Evolutionary conservation across 2,329 filamentous ascomycete genomes (phyloP).

Genomic region (Clarireedia monteithiana): DNA sequence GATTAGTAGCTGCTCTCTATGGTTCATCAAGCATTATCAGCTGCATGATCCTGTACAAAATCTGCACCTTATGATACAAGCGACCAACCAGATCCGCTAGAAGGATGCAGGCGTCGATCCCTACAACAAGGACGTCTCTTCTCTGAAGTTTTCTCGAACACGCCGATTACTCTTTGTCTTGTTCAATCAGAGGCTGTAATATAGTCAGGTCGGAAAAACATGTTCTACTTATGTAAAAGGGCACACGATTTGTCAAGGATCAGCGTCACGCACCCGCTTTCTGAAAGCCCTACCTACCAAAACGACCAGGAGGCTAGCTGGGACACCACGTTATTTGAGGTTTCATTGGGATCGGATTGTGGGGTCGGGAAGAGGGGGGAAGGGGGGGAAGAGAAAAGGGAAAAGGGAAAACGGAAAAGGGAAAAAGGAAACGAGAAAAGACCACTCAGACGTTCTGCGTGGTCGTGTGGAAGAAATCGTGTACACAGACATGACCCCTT

Average conservation of each 20-base stretch:
- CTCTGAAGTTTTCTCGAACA: no score
- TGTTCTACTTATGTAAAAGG: no score
- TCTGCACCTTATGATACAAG: no score
- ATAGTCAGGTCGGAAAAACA: no score
- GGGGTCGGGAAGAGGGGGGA: background rate
- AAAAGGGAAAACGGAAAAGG: background rate
- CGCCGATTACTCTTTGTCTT: background rate
- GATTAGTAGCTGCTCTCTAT: no score
- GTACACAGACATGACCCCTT: no score
- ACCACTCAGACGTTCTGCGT: background rate
- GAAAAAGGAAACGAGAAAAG: background rate
- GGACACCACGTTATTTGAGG: conserved; percentile 5
- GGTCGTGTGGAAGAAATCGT: no score
- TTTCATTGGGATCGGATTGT: conserved; percentile 3
- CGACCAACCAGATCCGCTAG: no score
- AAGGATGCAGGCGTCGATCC: no score
- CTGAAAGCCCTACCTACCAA: background rate
- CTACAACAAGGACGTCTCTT: no score
- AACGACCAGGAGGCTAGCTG: background rate
- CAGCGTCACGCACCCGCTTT: conserved; percentile 1
- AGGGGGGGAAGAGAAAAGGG: background rate
- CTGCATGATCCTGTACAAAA: no score
- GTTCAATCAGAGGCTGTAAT: background rate
- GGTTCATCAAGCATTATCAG: no score
- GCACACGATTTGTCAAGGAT: conserved; percentile 2